Conservation (phyloP, 495 filamentous ascomycete genomes). For the Hypoxylon fuscum region DNA sequence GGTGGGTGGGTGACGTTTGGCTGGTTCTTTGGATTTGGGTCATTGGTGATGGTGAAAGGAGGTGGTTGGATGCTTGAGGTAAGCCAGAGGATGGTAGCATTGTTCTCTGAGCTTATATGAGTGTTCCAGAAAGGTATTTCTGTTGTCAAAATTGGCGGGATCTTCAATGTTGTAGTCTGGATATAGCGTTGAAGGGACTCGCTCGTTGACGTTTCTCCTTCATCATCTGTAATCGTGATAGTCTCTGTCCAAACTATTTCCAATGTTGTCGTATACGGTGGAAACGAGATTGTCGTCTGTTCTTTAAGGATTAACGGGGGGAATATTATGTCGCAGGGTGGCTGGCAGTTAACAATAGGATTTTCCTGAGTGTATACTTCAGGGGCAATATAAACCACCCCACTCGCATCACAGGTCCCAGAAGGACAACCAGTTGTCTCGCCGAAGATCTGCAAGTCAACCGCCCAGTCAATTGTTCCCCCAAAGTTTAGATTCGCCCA, state of each 20-base stretch:
- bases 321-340: slow-evolving; percentile 36
- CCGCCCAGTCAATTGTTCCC: slow-evolving; percentile 50
- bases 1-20: not conserved
- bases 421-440: not conserved
- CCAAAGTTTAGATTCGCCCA: slow-evolving; percentile 48
- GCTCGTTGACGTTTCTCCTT: not conserved
- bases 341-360: slow-evolving; percentile 24
- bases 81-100: not conserved
- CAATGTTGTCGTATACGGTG: slow-evolving; percentile 6
- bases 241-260: slow-evolving; percentile 5
- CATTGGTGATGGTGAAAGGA: slow-evolving; percentile 5
- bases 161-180: slow-evolving; percentile 8
- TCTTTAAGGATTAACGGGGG: slow-evolving; percentile 26
- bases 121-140: not conserved
- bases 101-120: not conserved
- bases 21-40: slow-evolving; percentile 6
- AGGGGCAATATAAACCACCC: slow-evolving; percentile 29
- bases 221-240: not conserved
- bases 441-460: slow-evolving; percentile 41
- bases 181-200: not conserved
- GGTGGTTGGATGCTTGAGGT: slow-evolving; percentile 3
- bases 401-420: not conserved
- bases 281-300: slow-evolving; percentile 31
- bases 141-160: slow-evolving; percentile 1
- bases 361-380: slow-evolving; percentile 13